These are phyloP conservation scores for Alternaria angustiovoidea DNA, from an alignment of 2,329 filamentous ascomycete species.

Conservation along the genomic window DNA sequence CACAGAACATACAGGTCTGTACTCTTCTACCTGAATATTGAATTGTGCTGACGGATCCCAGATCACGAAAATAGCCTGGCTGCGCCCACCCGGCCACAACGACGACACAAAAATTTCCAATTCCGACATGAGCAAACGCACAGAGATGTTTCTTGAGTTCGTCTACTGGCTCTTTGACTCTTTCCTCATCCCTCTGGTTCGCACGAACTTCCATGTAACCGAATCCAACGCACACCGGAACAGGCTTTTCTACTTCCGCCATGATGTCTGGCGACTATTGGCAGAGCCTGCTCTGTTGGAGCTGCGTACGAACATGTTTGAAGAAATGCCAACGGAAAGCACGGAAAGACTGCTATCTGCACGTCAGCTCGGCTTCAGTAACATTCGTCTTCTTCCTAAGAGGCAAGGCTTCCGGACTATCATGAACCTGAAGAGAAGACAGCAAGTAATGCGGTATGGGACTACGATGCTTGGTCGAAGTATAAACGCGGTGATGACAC, in stretches of 20 bases:
- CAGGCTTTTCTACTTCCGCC: conserved; percentile 89
- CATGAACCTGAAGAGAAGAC: conserved; percentile 79
- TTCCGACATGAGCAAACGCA: conserved; percentile 77
- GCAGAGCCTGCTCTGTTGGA: conserved; percentile 74
- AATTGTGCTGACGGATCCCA: conserved; percentile 48
- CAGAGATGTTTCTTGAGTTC: conserved; percentile 82
- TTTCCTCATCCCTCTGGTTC: conserved; percentile 83
- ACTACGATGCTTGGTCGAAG: conserved; percentile 66
- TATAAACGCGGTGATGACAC: conserved; percentile 75
- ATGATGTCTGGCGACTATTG: conserved; percentile 86
- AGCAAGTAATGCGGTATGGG: conserved; percentile 61
- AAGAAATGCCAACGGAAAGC: conserved; percentile 70
- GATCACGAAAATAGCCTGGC: conserved; percentile 76
- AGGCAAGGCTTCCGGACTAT: conserved; percentile 79
- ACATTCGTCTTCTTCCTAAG: conserved; percentile 85
- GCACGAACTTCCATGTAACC: conserved; percentile 91
- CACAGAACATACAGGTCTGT: conserved; percentile 76
- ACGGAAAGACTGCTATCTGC: conserved; percentile 67
- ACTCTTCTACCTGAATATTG: conserved; percentile 12
- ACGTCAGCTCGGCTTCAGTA: conserved; percentile 76
- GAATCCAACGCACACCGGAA: conserved; percentile 85
- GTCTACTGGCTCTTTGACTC: conserved; percentile 95
- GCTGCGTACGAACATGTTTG: conserved; percentile 78
- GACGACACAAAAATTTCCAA: conserved; percentile 66
- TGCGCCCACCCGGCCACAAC: conserved; percentile 63